phyloP scores from a whole-genome alignment of 2,329 filamentous ascomycete species.

The Fusarium sp. region DNA sequence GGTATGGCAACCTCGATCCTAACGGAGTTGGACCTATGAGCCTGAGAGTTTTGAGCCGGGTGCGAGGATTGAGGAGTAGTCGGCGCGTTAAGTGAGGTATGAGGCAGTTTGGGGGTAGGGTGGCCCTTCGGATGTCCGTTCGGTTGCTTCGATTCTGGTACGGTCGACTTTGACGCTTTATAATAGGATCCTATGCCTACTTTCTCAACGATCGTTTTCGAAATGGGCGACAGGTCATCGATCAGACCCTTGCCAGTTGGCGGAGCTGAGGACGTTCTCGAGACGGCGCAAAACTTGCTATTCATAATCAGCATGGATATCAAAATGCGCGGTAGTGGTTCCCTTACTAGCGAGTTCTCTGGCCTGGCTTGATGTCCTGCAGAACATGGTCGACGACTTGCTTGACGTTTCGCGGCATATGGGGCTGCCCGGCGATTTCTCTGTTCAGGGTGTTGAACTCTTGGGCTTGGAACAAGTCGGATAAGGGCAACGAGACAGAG shows the following conservation, averaged over 20 bases:
- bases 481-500: constrained; percentile 62
- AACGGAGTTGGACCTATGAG: constrained; percentile 50
- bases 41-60: constrained; percentile 43
- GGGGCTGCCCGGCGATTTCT: constrained; percentile 70
- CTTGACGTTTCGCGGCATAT: constrained; percentile 74
- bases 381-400: constrained; percentile 80
- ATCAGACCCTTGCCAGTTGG: constrained; percentile 47
- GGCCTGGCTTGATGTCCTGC: constrained; percentile 77
- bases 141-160: constrained; percentile 46
- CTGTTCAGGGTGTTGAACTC: constrained; percentile 77
- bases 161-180: constrained; percentile 52
- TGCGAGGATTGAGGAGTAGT: constrained; percentile 25
- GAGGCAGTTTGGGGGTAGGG: constrained; percentile 32
- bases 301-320: constrained; percentile 42
- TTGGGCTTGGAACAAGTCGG: constrained; percentile 62
- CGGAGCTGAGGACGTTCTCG: constrained; percentile 36
- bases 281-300: constrained; percentile 64
- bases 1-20: constrained; percentile 63
- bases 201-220: constrained; percentile 54
- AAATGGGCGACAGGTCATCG: constrained; percentile 62
- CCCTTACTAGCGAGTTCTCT: constrained; percentile 75
- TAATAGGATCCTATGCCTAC: constrained; percentile 55
- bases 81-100: constrained; percentile 36
- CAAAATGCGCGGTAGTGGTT: neutral
- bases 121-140: constrained; percentile 50